These are phyloP conservation scores for Saccharomycopsis lassenensis DNA, from an alignment of 805 yeast genomes.

Conservation along the genomic window DNA sequence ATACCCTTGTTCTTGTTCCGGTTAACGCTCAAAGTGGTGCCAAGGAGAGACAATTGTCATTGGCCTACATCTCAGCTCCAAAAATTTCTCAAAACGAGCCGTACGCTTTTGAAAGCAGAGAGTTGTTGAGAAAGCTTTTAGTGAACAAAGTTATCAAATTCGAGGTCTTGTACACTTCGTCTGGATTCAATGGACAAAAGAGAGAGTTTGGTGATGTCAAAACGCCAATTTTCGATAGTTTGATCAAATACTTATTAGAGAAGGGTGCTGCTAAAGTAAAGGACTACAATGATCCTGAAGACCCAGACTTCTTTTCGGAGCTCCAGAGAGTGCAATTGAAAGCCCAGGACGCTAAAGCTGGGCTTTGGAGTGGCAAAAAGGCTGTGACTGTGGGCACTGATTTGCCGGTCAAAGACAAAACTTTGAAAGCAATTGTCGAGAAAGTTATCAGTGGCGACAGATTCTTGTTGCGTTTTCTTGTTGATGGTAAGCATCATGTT, in stretches of 20 bases:
- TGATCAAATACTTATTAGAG: slow-evolving; percentile 42
- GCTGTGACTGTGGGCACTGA: slow-evolving; percentile 11
- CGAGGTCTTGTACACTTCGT: slow-evolving; percentile 42
- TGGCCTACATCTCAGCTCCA: slow-evolving; percentile 56
- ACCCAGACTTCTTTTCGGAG: slow-evolving; percentile 29
- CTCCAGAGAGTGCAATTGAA: slow-evolving; percentile 34
- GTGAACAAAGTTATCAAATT: slow-evolving; percentile 57
- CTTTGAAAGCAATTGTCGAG: slow-evolving; percentile 48
- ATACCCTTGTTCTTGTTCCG: slow-evolving; percentile 54
- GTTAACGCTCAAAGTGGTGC: slow-evolving; percentile 31
- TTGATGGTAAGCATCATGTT: slow-evolving; percentile 40
- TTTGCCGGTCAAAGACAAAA: slow-evolving; percentile 6
- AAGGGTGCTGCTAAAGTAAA: slow-evolving; percentile 56
- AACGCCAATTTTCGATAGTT: slow-evolving; percentile 50
- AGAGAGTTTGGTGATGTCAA: slow-evolving; percentile 65
- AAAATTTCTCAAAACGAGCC: slow-evolving; percentile 34
- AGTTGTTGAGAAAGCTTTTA: slow-evolving; percentile 46
- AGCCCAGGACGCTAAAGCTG: slow-evolving; percentile 41
- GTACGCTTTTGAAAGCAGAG: slow-evolving; percentile 48
- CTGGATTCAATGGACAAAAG: slow-evolving; percentile 28
- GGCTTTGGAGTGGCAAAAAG: slow-evolving; percentile 38
- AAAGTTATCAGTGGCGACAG: slow-evolving; percentile 73
- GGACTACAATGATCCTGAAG: slow-evolving; percentile 39
- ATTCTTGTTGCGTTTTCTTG: slow-evolving; percentile 45
- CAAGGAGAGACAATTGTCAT: slow-evolving; percentile 51